phyloP scores from a whole-genome alignment of 352 stramenopile species.

The Phytophthora pluvialis region DNA sequence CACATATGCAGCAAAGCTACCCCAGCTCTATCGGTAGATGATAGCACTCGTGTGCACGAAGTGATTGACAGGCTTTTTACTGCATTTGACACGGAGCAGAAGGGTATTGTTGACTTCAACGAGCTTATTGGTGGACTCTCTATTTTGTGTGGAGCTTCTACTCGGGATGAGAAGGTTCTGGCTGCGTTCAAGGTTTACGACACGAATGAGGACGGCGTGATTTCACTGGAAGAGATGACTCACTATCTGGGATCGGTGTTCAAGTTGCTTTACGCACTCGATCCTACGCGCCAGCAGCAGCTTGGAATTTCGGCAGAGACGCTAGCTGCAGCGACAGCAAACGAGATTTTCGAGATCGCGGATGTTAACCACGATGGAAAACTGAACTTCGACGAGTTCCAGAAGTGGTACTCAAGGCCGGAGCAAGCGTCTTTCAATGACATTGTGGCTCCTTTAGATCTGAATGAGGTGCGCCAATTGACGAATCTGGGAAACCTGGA shows the following conservation, averaged over 20 bases:
- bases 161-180: constrained; percentile 69
- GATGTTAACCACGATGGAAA: constrained; percentile 87
- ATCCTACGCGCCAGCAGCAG: constrained; percentile 64
- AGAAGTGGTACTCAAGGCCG: constrained; percentile 79
- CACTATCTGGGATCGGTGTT: constrained; percentile 89
- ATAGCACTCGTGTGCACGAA: constrained; percentile 69
- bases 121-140: constrained; percentile 81
- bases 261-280: constrained; percentile 76
- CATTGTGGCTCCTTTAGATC: constrained; percentile 70
- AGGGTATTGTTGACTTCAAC: constrained; percentile 76
- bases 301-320: constrained; percentile 68
- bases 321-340: constrained; percentile 68
- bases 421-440: constrained; percentile 75
- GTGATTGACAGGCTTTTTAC: constrained; percentile 80
- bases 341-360: constrained; percentile 88
- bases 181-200: constrained; percentile 89
- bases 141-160: constrained; percentile 64
- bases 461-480: constrained; percentile 85
- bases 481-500: constrained; percentile 86
- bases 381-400: constrained; percentile 88
- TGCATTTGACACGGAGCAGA: constrained; percentile 78
- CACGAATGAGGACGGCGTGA: constrained; percentile 81
- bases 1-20: constrained; percentile 53
- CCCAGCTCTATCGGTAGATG: constrained; percentile 37
- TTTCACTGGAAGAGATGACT: constrained; percentile 86